Evolutionary conservation across 139 green algal species (phyloP).

Genomic region (Pedinophyceae sp.): DNA sequence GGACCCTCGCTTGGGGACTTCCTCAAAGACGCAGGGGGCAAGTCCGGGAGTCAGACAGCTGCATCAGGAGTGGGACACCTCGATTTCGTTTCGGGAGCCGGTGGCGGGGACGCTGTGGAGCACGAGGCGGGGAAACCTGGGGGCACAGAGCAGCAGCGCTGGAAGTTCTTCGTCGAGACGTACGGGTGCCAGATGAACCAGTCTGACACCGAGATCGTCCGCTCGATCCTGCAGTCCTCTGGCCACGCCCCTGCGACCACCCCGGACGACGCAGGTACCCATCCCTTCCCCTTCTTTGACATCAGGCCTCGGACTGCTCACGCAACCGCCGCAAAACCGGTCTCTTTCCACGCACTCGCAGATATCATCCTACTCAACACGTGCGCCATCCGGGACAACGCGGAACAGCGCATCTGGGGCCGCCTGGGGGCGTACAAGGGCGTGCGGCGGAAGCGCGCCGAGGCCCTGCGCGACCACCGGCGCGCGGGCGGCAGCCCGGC

Average conservation of each 20-base stretch:
- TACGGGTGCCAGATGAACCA: slow-evolving; percentile 81
- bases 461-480: too few species aligned
- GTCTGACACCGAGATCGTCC: slow-evolving; percentile 47
- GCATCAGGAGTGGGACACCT: too few species aligned
- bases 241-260: not conserved
- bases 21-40: too few species aligned
- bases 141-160: not conserved
- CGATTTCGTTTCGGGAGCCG: too few species aligned
- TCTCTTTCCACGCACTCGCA: slow-evolving; percentile 8
- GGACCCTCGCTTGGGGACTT: too few species aligned
- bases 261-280: too few species aligned
- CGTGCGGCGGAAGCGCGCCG: not conserved
- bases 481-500: too few species aligned
- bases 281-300: not conserved
- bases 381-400: slow-evolving; percentile 80
- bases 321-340: not conserved
- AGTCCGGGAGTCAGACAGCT: too few species aligned
- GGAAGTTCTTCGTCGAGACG: slow-evolving; percentile 51
- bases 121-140: too few species aligned
- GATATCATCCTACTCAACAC: slow-evolving; percentile 80
- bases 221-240: not conserved
- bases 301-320: not conserved
- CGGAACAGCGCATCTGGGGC: slow-evolving; percentile 23
- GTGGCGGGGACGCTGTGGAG: too few species aligned
- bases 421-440: slow-evolving; percentile 5